A percentile compares a stretch with the other conserved stretches of the same genome.
Conservation (phyloP, 371 early-diverging fungal genomes). For the Coemansia sp. region DNA sequence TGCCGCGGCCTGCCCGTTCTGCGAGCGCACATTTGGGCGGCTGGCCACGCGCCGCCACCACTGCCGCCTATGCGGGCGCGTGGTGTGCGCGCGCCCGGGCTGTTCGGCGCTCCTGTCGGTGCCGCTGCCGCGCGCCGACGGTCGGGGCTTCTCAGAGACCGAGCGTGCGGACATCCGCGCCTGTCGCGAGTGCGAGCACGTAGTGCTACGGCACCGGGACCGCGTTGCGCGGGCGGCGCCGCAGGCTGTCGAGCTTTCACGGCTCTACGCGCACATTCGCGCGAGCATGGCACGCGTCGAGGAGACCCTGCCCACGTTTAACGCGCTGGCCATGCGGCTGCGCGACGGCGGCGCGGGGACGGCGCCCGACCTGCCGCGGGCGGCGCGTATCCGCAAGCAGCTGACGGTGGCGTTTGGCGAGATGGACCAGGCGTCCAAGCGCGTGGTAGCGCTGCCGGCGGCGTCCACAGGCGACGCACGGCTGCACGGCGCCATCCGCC, state of each 20-base stretch:
- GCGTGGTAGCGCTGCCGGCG: conserved; percentile 24
- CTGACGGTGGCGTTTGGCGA: conserved; percentile 31
- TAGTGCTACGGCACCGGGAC: conserved; percentile 19
- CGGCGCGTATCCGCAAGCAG: conserved; percentile 28
- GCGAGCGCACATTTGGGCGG: conserved; percentile 19
- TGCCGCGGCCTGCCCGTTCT: conserved; percentile 22
- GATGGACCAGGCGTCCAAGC: conserved; percentile 36
- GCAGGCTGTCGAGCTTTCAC: conserved; percentile 10
- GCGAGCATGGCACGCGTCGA: conserved; percentile 24
- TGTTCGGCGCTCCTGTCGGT: conserved; percentile 60
- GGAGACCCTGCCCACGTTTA: conserved; percentile 37
- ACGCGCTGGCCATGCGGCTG: conserved; percentile 20
- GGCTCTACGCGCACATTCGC: conserved; percentile 16
- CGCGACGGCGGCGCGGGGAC: neutral
- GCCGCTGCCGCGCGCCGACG: conserved; percentile 7
- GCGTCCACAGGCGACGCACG: conserved; percentile 3
- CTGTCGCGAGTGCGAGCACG: conserved; percentile 21
- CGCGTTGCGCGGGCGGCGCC: conserved; percentile 14
- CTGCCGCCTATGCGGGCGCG: conserved; percentile 76
- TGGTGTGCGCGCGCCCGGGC: conserved; percentile 62
- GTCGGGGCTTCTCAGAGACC: conserved; percentile 2
- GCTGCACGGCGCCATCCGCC: conserved; percentile 55
- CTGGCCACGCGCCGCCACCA: conserved; percentile 72
- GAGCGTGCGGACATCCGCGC: conserved; percentile 20
- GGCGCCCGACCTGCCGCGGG: conserved; percentile 16